Conservation (phyloP, 225 moss, liverwort and hornwort genomes). For the Anthoceros angustus region DNA sequence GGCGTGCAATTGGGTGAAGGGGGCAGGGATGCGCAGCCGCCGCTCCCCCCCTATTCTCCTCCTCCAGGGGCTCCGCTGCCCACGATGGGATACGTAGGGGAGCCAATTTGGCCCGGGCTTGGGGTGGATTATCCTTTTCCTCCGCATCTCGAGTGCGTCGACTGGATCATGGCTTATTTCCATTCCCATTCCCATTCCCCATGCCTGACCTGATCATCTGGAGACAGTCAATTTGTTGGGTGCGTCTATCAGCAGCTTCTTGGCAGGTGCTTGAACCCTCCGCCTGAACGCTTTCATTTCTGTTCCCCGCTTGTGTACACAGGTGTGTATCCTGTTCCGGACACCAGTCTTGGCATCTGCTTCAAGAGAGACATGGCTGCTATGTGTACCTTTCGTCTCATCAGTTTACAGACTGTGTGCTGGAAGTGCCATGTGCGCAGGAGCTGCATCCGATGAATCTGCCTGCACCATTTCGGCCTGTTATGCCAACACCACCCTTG, state of each 20-base stretch:
- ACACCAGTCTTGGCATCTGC: neutral
- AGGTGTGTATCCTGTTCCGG: slow-evolving; percentile 27
- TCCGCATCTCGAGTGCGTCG: slow-evolving; percentile 69
- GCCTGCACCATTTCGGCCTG: slow-evolving; percentile 89
- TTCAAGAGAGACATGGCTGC: neutral
- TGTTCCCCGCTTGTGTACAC: slow-evolving; percentile 86
- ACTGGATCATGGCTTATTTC: neutral
- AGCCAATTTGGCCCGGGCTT: slow-evolving; percentile 57
- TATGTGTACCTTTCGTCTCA: slow-evolving; percentile 22
- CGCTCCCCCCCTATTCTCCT: slow-evolving; percentile 16
- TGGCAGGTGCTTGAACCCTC: slow-evolving; percentile 80
- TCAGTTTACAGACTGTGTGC: slow-evolving; percentile 49
- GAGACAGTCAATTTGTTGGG: neutral
- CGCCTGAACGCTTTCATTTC: slow-evolving; percentile 74
- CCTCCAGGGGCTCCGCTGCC: slow-evolving; percentile 13
- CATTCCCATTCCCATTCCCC: neutral
- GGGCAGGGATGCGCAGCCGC: slow-evolving; percentile 13
- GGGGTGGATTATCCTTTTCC: slow-evolving; percentile 87
- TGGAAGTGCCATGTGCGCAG: slow-evolving; percentile 58
- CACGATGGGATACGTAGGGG: slow-evolving; percentile 13
- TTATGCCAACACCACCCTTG: slow-evolving; percentile 51
- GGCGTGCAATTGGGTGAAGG: neutral
- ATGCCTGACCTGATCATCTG: neutral
- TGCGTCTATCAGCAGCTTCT: neutral
- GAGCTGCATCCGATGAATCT: slow-evolving; percentile 95